These are phyloP conservation scores for Candida namnaoensis DNA, from an alignment of 805 yeast genomes.

Conservation along the genomic window DNA sequence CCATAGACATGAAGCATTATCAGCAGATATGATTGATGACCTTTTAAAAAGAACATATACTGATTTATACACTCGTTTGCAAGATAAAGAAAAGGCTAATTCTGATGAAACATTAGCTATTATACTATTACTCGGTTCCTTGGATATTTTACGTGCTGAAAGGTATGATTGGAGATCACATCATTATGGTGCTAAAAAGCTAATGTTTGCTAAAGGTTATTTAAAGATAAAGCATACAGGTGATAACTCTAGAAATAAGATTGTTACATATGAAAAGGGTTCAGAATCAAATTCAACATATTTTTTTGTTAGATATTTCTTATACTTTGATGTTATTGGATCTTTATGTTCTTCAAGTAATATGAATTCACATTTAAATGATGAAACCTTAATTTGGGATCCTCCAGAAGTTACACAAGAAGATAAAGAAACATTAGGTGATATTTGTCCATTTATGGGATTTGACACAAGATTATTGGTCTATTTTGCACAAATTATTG, in stretches of 20 bases:
- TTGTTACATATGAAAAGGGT: conserved; percentile 8
- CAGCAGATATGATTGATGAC: conserved; percentile 35
- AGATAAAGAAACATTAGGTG: conserved; percentile 21
- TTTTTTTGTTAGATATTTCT: conserved; percentile 62
- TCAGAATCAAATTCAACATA: conserved; percentile 22
- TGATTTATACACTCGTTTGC: conserved; percentile 43
- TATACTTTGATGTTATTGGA: conserved; percentile 57
- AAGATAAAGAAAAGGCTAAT: conserved; percentile 41
- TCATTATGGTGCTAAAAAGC: conserved; percentile 58
- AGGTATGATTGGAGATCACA: conserved; percentile 53
- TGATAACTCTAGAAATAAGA: conserved; percentile 2
- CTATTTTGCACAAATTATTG: conserved; percentile 40
- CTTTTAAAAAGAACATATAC: conserved; percentile 48
- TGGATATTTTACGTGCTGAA: conserved; percentile 39
- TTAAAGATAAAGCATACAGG: conserved; percentile 21
- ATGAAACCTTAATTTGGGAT: conserved; percentile 16
- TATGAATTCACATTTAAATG: conserved; percentile 17
- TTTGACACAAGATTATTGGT: conserved; percentile 58
- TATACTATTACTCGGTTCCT: conserved; percentile 48
- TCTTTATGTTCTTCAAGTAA: conserved; percentile 44
- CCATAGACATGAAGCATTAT: conserved; percentile 12
- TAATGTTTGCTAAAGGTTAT: conserved; percentile 43
- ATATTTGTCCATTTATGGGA: conserved; percentile 57
- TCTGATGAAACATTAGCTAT: conserved; percentile 63
- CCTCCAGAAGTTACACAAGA: conserved; percentile 4